Evolutionary conservation across 2,329 filamentous ascomycete genomes (phyloP).

Genomic region (Exophiala phaeomuriformis): DNA sequence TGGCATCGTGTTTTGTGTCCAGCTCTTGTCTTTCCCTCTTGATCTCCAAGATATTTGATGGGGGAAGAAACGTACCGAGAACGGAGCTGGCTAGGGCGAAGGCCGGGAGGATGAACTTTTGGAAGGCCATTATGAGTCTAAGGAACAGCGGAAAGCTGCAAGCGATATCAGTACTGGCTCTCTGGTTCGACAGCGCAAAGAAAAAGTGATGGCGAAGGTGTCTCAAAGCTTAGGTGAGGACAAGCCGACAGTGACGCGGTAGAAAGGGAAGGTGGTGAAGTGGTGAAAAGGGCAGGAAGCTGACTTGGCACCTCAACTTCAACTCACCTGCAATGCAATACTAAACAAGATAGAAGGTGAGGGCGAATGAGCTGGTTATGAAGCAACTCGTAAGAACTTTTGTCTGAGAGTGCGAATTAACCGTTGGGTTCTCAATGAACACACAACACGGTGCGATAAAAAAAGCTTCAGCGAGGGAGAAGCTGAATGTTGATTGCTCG

Average conservation of each 20-base stretch:
- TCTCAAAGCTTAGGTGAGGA: background rate
- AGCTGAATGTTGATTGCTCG: conserved; percentile 20
- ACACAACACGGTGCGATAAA: conserved; percentile 17
- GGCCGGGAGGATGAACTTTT: conserved; percentile 50
- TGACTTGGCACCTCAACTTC: background rate
- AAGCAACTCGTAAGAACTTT: conserved; percentile 21
- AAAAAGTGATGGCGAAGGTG: background rate
- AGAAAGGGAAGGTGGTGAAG: background rate
- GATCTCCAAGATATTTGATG: background rate
- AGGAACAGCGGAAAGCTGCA: conserved; percentile 17
- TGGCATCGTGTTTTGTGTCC: background rate
- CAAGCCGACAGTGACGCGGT: conserved; percentile 3
- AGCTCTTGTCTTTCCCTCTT: conserved; percentile 5
- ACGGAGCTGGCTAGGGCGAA: conserved; percentile 48
- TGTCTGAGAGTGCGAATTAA: conserved; percentile 21
- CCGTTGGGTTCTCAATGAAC: conserved; percentile 15
- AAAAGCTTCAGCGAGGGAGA: conserved; percentile 24
- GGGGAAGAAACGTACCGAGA: conserved; percentile 38
- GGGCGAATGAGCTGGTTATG: conserved; percentile 11
- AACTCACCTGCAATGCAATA: conserved; percentile 27
- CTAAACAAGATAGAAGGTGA: conserved; percentile 24
- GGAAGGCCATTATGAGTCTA: conserved; percentile 42
- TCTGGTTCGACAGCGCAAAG: background rate
- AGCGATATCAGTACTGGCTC: conserved; percentile 16
- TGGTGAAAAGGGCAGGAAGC: background rate